Base-by-base conservation (phyloP, 225 moss, liverwort and hornwort species). In the Takakia lepidozioides region DNA sequence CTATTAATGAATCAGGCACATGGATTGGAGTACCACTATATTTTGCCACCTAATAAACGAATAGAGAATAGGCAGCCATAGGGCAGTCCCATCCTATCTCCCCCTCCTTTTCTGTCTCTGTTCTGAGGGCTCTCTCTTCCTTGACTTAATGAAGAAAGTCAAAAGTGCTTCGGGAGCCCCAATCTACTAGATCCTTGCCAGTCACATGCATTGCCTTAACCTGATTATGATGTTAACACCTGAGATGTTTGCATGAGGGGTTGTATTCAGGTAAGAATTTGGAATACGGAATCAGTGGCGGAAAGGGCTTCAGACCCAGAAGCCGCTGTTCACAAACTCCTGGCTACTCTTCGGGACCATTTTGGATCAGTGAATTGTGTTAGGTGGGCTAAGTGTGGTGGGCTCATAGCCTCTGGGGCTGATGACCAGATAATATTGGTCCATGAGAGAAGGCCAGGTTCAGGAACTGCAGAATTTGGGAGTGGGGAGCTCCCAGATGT, bases 331-430 rank as follows among this genome's bases (percentile, higher is more conserved):
- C 66, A 76, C 18, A 91, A 87, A 53, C 52, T 98, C 59, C 78
- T 98, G 16, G 95, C 95, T 8, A 98, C 95, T 35, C 61, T 98
- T 15, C 82, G 90, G 2, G 95, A 98, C 48, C 95, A 98, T 61
- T 98, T 87, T 27, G 95, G 95, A 13, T 91, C 91, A 2, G 95
- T 98, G 27, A 98, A 91, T 65, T 98, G 95, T 49, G 95, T 98
- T 30, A 87, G 95, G 29, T 98, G 95, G 95, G 82, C 95, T 20
- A 87, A 87, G 55, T 83, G 80, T 49, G 90, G 85, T 30, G 83
- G 75, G 26, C 73, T 82, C 17, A 70, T 98, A 57, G 91, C 95
- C 17, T 98, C 91, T 25, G 95, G 95, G 48, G 91, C 95, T 42
- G 95, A 98, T 46, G 91, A 91, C 56, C 82, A 91, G 37, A 74